Conservation (phyloP, 176 grass and related monocot species). For the Musa beccarii region DNA sequence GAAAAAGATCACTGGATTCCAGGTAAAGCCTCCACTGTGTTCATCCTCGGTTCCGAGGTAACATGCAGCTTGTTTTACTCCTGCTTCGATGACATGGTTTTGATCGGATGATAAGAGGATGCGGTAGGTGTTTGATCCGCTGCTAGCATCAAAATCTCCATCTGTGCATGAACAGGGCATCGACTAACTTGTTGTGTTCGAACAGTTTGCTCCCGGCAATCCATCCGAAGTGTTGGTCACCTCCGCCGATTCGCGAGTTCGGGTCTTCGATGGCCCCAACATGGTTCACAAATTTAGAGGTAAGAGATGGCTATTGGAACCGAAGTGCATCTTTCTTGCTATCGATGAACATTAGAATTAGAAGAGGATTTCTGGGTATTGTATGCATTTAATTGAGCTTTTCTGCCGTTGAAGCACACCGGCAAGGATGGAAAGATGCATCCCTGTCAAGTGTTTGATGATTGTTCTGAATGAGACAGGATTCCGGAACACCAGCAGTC, state of each 20-base stretch:
- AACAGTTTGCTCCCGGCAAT: constrained; percentile 85
- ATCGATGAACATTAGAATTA: no score
- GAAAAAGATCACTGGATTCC: constrained; percentile 89
- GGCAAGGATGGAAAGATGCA: no score
- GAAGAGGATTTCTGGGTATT: background rate
- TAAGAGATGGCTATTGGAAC: background rate
- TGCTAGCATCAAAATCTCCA: background rate
- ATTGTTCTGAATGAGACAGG: constrained; percentile 23
- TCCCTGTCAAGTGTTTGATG: no score
- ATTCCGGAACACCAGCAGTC: constrained; percentile 93
- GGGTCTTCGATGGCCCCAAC: constrained; percentile 72
- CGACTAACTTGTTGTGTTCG: background rate
- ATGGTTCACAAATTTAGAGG: constrained; percentile 95
- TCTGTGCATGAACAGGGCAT: background rate
- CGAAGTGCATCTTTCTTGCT: background rate
- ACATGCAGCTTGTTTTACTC: background rate
- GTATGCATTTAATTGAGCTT: background rate
- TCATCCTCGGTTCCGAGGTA: background rate
- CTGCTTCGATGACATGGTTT: background rate
- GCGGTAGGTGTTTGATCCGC: background rate
- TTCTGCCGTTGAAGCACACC: background rate
- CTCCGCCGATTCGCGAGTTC: constrained; percentile 88
- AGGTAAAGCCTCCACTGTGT: constrained; percentile 32
- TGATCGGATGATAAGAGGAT: background rate
- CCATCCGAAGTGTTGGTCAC: constrained; percentile 84